Evolutionary conservation across 176 grass and related monocot genomes (phyloP).

Genomic region (Aegilops longissima): DNA sequence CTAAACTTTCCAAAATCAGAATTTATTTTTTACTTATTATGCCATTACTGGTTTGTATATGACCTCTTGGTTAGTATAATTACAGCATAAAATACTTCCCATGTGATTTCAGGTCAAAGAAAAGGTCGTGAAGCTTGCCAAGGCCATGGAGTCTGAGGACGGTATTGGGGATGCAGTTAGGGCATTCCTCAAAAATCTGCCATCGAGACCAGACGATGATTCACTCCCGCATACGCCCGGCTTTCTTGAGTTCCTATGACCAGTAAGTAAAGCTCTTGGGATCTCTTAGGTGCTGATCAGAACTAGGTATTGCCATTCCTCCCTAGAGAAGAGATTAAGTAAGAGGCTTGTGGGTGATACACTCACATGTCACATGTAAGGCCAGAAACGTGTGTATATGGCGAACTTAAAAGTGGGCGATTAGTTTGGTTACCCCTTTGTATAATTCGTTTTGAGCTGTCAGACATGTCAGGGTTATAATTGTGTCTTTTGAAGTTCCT

Average conservation of each 20-base stretch:
- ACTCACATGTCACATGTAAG: neutral
- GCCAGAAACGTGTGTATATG: too few species aligned
- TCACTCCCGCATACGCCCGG: neutral
- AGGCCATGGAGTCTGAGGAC: conserved; percentile 78
- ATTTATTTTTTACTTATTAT: too few species aligned
- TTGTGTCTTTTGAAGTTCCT: too few species aligned
- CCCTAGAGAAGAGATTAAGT: too few species aligned
- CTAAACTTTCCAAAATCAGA: too few species aligned
- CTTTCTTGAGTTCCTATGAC: conserved; percentile 29
- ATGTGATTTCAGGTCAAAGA: conserved; percentile 66
- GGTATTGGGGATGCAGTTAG: conserved; percentile 76
- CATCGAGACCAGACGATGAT: conserved; percentile 21
- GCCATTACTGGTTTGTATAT: neutral
- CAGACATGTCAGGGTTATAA: too few species aligned
- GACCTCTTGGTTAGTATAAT: neutral
- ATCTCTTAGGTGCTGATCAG: conserved; percentile 32
- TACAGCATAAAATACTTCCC: neutral
- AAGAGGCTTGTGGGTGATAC: too few species aligned
- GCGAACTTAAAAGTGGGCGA: too few species aligned
- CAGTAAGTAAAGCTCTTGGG: conserved; percentile 48
- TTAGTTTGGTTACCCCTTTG: too few species aligned
- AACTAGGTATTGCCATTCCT: neutral
- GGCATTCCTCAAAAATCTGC: conserved; percentile 83
- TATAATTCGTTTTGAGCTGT: too few species aligned
- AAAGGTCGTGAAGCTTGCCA: conserved; percentile 65